phyloP scores from a whole-genome alignment of 2,329 filamentous ascomycete species.

The Bipolaris oryzae region DNA sequence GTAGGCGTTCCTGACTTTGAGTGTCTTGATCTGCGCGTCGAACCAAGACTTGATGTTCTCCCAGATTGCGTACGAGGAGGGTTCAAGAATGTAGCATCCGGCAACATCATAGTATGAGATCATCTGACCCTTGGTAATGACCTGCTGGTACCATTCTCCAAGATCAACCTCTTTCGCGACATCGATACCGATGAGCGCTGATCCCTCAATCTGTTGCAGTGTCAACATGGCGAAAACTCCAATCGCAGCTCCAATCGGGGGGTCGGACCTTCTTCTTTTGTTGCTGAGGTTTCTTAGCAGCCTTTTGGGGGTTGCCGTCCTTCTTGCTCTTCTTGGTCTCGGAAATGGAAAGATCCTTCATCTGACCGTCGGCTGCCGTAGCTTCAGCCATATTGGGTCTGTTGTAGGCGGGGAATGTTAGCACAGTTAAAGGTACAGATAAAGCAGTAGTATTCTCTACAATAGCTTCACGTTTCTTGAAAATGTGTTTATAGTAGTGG shows the following conservation, averaged over 20 bases:
- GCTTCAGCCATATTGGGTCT: constrained; percentile 41
- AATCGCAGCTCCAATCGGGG: background rate
- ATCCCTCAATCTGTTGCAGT: constrained; percentile 58
- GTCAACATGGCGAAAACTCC: constrained; percentile 23
- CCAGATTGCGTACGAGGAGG: constrained; percentile 71
- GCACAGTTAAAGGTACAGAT: background rate
- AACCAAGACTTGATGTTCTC: constrained; percentile 66
- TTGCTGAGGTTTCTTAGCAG: constrained; percentile 51
- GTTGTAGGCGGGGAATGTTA: constrained; percentile 12
- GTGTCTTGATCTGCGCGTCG: constrained; percentile 76
- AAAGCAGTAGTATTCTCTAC: background rate
- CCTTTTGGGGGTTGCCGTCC: constrained; percentile 40
- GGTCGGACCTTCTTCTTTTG: constrained; percentile 56
- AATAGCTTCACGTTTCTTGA: background rate
- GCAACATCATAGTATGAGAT: constrained; percentile 94
- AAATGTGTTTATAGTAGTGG: no score
- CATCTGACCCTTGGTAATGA: constrained; percentile 95
- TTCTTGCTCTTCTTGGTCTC: constrained; percentile 49
- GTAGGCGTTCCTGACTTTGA: constrained; percentile 94
- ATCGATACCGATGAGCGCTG: constrained; percentile 82
- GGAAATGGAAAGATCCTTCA: constrained; percentile 53
- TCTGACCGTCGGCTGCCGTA: constrained; percentile 48
- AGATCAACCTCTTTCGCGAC: constrained; percentile 86
- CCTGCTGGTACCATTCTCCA: constrained; percentile 95
- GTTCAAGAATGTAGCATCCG: constrained; percentile 72